A percentile compares a stretch with the other conserved stretches of the same genome.
These are phyloP conservation scores for Xylaria curta DNA, from an alignment of 495 filamentous ascomycete species.

Conservation along the genomic window DNA sequence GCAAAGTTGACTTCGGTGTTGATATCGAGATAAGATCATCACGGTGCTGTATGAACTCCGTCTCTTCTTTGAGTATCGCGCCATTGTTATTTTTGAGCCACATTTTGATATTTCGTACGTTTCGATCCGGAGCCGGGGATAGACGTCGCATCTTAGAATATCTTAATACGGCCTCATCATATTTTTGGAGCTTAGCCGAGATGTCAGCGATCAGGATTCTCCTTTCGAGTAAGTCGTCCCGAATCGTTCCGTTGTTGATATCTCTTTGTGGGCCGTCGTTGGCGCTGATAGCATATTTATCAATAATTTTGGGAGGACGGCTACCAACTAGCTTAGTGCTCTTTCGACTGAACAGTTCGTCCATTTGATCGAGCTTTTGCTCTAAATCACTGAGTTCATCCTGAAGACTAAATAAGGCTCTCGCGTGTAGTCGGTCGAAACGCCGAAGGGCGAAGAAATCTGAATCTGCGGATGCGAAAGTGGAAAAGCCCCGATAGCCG, in stretches of 20 bases:
- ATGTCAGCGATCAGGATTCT: background rate
- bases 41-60: background rate
- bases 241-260: conserved; percentile 14
- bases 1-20: background rate
- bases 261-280: background rate
- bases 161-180: conserved; percentile 7
- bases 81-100: conserved; percentile 1
- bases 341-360: background rate
- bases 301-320: background rate
- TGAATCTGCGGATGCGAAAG: background rate
- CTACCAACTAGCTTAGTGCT: background rate
- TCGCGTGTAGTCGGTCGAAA: conserved; percentile 4
- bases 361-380: background rate
- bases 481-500: background rate
- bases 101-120: background rate
- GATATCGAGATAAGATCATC: conserved; percentile 5
- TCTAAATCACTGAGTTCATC: conserved; percentile 1
- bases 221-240: conserved; percentile 1
- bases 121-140: background rate
- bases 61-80: conserved; percentile 10
- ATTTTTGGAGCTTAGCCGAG: background rate
- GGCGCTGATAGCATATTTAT: background rate
- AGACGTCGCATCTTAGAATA: conserved; percentile 11
- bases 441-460: conserved; percentile 8
- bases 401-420: background rate